Evolutionary conservation across 352 stramenopile species (phyloP), one percentile per base, ranked within the genome.

Genomic region (Saprolegnia diclina): DNA sequence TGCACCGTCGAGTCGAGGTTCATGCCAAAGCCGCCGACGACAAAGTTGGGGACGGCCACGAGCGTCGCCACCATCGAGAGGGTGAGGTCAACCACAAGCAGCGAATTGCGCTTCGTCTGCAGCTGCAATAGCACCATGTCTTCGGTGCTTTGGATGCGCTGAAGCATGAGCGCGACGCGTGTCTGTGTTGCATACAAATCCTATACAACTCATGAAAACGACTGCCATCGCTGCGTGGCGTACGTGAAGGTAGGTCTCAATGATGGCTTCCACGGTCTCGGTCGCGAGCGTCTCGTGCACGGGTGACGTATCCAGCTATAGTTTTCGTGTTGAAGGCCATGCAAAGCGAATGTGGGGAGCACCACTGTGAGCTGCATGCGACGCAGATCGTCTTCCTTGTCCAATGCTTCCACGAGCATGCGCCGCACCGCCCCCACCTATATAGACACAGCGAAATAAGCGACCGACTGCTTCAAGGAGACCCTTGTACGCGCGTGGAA

Each of bases 181-280:
- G 83, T 92, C 21, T 81, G 80, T 3, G 80, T 92, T 18, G 82
- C 85, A 71, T 88, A 88, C 37, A 92, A 91, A 38, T 92, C 83
- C 76, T 79, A 21, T 9, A 5, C 0, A 21, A 18, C 2, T n/a
- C 14, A 29, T 22, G 24, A 54, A n/a, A n/a, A n/a, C n/a, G n/a
- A n/a, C n/a, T n/a, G n/a, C n/a, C n/a, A n/a, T n/a, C n/a, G n/a
- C n/a, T n/a, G n/a, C n/a, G n/a, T 35, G 26, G 40, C 24, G 24
- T 42, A 77, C 74, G 66, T 91, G 79, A 3, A 91, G 73, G 57
- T 91, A 91, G 32, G 82, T 87, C 65, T 91, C 81, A 67, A 91
- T 81, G 53, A 91, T 57, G 26, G 86, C 78, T 73, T 91, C 83
- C n/a, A 81, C 77, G 63, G 88, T 79, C 57, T 91, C 83, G 14